phyloP scores from a whole-genome alignment of 306 rosid species.

The Gleditsia sinensis region DNA sequence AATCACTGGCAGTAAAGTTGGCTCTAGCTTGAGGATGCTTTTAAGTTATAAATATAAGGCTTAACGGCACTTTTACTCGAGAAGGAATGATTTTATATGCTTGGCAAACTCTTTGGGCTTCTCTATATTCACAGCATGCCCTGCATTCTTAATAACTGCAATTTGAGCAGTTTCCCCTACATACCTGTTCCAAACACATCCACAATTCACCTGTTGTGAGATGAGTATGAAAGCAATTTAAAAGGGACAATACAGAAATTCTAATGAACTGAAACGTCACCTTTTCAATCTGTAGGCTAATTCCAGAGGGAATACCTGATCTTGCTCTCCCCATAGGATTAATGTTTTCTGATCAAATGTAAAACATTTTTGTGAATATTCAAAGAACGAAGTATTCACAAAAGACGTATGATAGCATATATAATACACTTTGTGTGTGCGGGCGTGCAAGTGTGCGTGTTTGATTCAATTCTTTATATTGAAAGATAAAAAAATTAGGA shows the following conservation, averaged over 20 bases:
- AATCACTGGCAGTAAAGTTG: conserved; percentile 14
- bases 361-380: conserved; percentile 13
- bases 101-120: conserved; percentile 56
- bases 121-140: conserved; percentile 67
- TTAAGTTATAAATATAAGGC: no score
- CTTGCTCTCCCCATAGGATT: conserved; percentile 70
- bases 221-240: background rate
- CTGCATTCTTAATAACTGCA: conserved; percentile 60
- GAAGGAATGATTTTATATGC: conserved; percentile 55
- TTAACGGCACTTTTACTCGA: conserved; percentile 27
- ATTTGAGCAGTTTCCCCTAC: conserved; percentile 53
- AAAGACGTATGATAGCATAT: conserved; percentile 8
- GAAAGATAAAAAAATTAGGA: background rate
- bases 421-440: background rate
- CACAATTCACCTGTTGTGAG: background rate
- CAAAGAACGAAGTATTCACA: background rate
- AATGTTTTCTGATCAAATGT: conserved; percentile 48
- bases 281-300: conserved; percentile 59
- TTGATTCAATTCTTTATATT: background rate
- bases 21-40: conserved; percentile 22
- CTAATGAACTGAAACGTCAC: conserved; percentile 35
- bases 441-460: no score
- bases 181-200: conserved; percentile 43
- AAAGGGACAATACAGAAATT: conserved; percentile 17
- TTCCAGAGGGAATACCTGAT: conserved; percentile 68